Evolutionary conservation across 805 yeast genomes (phyloP), one percentile per base, ranked within the genome.

Genomic region (Ogataea methanolica): DNA sequence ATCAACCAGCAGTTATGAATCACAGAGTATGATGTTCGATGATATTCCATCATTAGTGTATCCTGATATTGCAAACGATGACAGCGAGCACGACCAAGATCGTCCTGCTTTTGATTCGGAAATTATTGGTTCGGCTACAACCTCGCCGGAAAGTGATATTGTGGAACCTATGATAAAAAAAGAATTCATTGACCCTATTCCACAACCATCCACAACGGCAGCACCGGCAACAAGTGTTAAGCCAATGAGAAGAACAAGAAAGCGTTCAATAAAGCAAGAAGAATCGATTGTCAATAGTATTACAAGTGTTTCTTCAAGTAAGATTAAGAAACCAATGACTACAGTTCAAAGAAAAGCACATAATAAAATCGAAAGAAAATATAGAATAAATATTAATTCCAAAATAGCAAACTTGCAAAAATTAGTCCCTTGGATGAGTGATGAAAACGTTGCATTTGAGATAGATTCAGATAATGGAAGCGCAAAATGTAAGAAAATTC

Each of bases 351-450:
- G 83, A 55, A 79, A 79, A 56, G 88, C 88, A 0, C 91, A 84
- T 60, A 83, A 83, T 67, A 80, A 79, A 63, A 82, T 84, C 52
- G 90, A 84, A 59, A 81, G 83, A 60, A 75, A 83, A 49, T 83
- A 84, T 63, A 70, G 89, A 61, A 82, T 82, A 50, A 83, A 83
- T 62, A 82, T 84, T 62, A 83, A 83, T 60, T 79, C 85, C 12
- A 83, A 82, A 61, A 84, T 84, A 47, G 85, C 85, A 4, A 80
- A 81, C 31, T 65, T 83, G 45, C 87, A 82, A 59, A 76, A 75
- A 56, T 71, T 83, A 22, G 83, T 84, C 34, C 90, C 90, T 12
- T 78, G 84, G 80, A 78, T 82, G 45, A 77, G 83, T 3, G 65
- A 71, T 43, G 86, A 81, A 50, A 77, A 77, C 52, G 78, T 84